Base-by-base conservation (phyloP, 1,139 yeast genomes). In the Komagataea norvegica region DNA sequence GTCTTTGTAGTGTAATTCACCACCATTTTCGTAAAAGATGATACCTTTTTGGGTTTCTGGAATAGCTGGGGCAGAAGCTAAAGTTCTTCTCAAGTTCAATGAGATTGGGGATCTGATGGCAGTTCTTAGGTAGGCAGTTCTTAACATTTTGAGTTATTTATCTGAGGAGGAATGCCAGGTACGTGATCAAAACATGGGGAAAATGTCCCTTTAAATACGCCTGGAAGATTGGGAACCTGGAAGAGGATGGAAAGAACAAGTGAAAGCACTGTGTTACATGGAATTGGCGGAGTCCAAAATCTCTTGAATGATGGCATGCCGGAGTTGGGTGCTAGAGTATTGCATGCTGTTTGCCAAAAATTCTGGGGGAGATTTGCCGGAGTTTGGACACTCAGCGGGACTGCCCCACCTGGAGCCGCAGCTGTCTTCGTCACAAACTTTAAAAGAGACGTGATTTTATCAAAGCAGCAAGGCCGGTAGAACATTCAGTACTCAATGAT, bases 21-120 rank as follows among this genome's bases (percentile, higher is more conserved):
- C 76, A 45, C 73, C 73, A 52, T 62, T 60, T 52, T 65, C 68
- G 55, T 70, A 70, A 56, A 72, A 72, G 48, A 71, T 57, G 31
- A 72, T 70, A 46, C 70, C 78, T 55, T 72, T 73, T 58, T 73
- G 78, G 25, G 68, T 65, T 31, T 57, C 51, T 49, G 78, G 78
- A 48, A 40, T 40, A 13, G 9, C 37, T 36, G 42, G 40, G 18
- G 45, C 43, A 17, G 45, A 15, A 16, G 45, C 45, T 25, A 41
- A 26, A 16, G 37, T 33, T 41, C 45, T 41, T 24, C 31, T 37
- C 11, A 39, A 30, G 33, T 28, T 25, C 13, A 33, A 24, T 11
- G 35, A 35, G 27, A 35, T 25, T 35, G 40, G 40, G 24, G 31
- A 21, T 40, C 37, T 36, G 20, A 39, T 8, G 19, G 42, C 29